Evolutionary conservation across 2,329 filamentous ascomycete genomes (phyloP).

Genomic region (Seiridium cupressi): DNA sequence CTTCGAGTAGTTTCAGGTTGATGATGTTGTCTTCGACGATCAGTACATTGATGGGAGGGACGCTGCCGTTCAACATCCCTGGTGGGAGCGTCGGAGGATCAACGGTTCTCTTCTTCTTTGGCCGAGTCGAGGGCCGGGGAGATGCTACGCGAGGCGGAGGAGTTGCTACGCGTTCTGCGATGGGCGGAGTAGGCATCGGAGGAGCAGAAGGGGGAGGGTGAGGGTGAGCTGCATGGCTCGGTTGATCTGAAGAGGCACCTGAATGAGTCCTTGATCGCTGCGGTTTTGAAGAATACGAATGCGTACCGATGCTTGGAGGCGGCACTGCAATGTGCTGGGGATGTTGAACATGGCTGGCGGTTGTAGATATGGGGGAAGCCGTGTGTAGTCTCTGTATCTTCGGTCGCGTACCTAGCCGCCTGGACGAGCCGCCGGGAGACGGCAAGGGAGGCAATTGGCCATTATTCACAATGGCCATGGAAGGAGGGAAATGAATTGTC

Average conservation of each 20-base stretch:
- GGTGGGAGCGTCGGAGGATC: constrained; percentile 50
- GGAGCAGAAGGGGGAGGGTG: constrained; percentile 41
- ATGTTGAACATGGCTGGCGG: constrained; percentile 45
- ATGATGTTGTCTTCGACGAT: constrained; percentile 99
- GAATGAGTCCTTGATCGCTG: constrained; percentile 58
- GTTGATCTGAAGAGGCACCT: constrained; percentile 52
- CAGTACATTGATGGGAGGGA: constrained; percentile 94
- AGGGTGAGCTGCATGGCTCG: constrained; percentile 29
- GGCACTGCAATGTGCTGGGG: constrained; percentile 23
- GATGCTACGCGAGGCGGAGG: constrained; percentile 46
- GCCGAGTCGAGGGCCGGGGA: constrained; percentile 44
- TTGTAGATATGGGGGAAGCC: constrained; percentile 67
- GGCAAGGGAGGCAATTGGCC: constrained; percentile 79
- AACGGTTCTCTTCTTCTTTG: constrained; percentile 53
- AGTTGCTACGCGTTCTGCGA: constrained; percentile 58
- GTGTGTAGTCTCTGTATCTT: constrained; percentile 69
- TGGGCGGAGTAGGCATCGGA: constrained; percentile 45
- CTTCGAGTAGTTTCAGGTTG: constrained; percentile 89
- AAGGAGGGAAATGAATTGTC: constrained; percentile 45
- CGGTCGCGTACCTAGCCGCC: constrained; percentile 37
- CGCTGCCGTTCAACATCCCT: constrained; percentile 72
- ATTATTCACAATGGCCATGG: constrained; percentile 78
- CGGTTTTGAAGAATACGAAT: constrained; percentile 37
- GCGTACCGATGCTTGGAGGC: constrained; percentile 33
- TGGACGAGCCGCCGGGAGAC: constrained; percentile 69